A percentile compares a stretch with the other conserved stretches of the same genome.
Conservation (phyloP, 768 basidiomycete species). For the Trametes cingulata region DNA sequence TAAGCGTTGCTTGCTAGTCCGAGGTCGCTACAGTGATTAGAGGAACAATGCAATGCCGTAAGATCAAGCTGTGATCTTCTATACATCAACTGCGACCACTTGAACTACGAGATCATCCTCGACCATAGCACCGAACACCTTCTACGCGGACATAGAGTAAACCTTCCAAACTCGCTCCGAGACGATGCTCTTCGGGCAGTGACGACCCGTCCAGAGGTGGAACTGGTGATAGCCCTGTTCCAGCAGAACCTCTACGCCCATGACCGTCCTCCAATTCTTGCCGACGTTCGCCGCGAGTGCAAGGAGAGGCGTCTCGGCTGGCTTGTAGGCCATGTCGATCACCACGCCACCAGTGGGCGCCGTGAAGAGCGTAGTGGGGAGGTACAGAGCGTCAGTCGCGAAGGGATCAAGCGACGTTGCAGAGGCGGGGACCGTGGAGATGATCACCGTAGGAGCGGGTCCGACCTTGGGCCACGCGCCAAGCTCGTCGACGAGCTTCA, state of each 20-base stretch:
- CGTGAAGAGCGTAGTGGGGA: constrained; percentile 60
- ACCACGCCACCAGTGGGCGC: constrained; percentile 68
- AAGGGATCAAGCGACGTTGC: constrained; percentile 46
- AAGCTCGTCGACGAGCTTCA: constrained; percentile 62
- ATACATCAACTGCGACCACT: background rate
- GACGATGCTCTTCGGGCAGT: constrained; percentile 52
- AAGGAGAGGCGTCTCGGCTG: constrained; percentile 80
- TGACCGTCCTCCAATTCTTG: constrained; percentile 66
- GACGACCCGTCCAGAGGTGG: constrained; percentile 74
- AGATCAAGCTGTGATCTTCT: background rate
- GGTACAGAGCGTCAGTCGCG: constrained; percentile 40
- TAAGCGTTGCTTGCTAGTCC: too few relatives aligned
- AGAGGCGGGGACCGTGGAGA: constrained; percentile 85
- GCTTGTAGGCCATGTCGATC: constrained; percentile 94
- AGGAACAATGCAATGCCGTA: too few relatives aligned
- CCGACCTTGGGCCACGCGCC: constrained; percentile 48
- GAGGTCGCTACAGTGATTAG: too few relatives aligned
- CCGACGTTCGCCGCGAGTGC: constrained; percentile 54
- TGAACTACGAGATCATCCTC: background rate
- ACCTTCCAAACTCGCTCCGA: constrained; percentile 48
- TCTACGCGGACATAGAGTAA: constrained; percentile 34
- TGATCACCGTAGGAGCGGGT: constrained; percentile 66
- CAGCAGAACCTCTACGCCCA: constrained; percentile 80
- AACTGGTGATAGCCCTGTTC: constrained; percentile 91
- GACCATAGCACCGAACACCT: too few relatives aligned